Evolutionary conservation across 2,329 filamentous ascomycete species (phyloP).

Genomic region (Calycina herbarum): DNA sequence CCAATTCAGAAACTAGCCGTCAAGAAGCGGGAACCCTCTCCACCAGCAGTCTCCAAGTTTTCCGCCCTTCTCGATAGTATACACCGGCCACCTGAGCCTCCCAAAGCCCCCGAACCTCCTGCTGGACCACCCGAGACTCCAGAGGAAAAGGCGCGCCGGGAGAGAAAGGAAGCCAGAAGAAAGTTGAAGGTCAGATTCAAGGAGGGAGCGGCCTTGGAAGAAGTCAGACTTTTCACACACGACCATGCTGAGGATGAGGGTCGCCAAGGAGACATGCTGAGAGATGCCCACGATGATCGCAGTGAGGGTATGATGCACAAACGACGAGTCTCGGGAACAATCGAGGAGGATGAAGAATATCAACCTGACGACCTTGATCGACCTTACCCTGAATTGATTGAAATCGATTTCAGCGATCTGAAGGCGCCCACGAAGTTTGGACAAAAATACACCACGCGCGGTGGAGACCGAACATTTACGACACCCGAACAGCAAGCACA

Average conservation of each 20-base stretch:
- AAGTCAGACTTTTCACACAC: slow-evolving; percentile 70
- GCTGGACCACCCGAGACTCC: slow-evolving; percentile 56
- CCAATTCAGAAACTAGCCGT: slow-evolving; percentile 33
- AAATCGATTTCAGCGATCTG: slow-evolving; percentile 45
- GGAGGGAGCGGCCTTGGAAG: slow-evolving; percentile 63
- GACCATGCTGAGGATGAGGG: slow-evolving; percentile 68
- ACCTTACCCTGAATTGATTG: slow-evolving; percentile 51
- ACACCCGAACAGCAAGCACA: slow-evolving; percentile 59
- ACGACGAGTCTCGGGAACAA: slow-evolving; percentile 49
- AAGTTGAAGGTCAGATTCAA: slow-evolving; percentile 72
- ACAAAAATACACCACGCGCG: slow-evolving; percentile 53
- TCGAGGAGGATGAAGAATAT: slow-evolving; percentile 51
- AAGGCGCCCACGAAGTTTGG: slow-evolving; percentile 43
- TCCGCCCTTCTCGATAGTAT: slow-evolving; percentile 38
- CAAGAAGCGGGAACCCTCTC: slow-evolving; percentile 39
- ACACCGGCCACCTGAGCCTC: slow-evolving; percentile 34
- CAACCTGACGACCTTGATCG: slow-evolving; percentile 41
- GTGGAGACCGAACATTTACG: slow-evolving; percentile 50
- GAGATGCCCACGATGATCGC: slow-evolving; percentile 71
- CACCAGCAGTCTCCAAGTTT: slow-evolving; percentile 35
- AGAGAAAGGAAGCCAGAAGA: slow-evolving; percentile 71
- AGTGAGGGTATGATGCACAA: slow-evolving; percentile 71
- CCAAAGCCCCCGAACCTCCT: slow-evolving; percentile 34
- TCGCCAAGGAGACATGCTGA: slow-evolving; percentile 65
- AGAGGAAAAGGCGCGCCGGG: slow-evolving; percentile 65